phyloP scores from a whole-genome alignment of 768 basidiomycete species.

The Russula abietina region DNA sequence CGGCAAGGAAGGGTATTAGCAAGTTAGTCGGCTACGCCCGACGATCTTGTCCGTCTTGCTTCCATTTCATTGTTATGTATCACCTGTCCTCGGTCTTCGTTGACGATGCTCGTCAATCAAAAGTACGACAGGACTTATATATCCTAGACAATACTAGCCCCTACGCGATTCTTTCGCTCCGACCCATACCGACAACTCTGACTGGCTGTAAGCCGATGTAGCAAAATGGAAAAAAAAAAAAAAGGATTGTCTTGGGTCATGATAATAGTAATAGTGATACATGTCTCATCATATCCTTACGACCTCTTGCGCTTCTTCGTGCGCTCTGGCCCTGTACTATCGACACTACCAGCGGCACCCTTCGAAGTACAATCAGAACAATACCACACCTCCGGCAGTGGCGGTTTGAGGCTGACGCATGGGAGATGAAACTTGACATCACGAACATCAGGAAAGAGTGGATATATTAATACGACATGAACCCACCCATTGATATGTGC shows the following conservation, averaged over 20 bases:
- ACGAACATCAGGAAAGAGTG: background rate
- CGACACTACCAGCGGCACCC: constrained; percentile 17
- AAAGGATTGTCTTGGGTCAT: background rate
- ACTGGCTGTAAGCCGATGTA: too few species aligned
- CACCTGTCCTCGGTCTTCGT: background rate
- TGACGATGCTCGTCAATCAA: background rate
- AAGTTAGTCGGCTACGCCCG: background rate
- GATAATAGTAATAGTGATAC: constrained; percentile 41
- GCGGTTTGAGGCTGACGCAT: constrained; percentile 52
- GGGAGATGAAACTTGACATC: constrained; percentile 54
- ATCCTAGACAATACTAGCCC: too few species aligned
- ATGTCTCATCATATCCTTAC: constrained; percentile 27
- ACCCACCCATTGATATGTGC: constrained; percentile 25
- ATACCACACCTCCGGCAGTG: constrained; percentile 53
- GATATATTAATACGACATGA: background rate
- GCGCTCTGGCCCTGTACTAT: constrained; percentile 20
- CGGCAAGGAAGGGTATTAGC: constrained; percentile 1
- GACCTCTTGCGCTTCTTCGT: constrained; percentile 25
- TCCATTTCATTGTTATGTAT: background rate
- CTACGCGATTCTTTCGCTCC: too few species aligned
- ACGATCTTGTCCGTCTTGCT: background rate
- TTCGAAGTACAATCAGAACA: constrained; percentile 44
- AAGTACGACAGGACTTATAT: background rate
- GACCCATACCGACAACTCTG: too few species aligned
- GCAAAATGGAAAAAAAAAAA: too few species aligned